These are phyloP conservation scores for Ogataea polymorpha DNA, from an alignment of 805 yeast genomes.

Conservation along the genomic window DNA sequence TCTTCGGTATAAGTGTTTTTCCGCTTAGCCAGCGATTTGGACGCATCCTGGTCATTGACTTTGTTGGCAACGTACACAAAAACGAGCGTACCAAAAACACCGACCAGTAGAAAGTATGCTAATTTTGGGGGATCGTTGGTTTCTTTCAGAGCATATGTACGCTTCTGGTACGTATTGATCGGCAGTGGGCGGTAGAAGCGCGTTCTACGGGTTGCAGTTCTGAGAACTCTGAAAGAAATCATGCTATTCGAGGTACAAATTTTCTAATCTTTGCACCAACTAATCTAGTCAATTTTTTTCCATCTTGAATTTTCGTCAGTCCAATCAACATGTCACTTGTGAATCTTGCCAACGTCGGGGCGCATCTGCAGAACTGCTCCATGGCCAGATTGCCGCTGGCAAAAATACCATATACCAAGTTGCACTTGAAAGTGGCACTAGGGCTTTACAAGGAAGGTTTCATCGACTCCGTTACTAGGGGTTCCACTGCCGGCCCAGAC, in stretches of 20 bases:
- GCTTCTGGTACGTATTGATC: background rate
- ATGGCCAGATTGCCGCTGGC: slow-evolving; percentile 72
- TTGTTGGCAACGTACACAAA: slow-evolving; percentile 32
- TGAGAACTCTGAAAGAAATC: slow-evolving; percentile 5
- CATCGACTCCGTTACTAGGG: slow-evolving; percentile 77
- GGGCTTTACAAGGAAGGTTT: slow-evolving; percentile 91
- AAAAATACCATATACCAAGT: slow-evolving; percentile 75
- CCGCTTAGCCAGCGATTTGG: slow-evolving; percentile 27
- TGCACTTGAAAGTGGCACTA: slow-evolving; percentile 79
- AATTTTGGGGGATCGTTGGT: slow-evolving; percentile 37
- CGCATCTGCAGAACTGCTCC: slow-evolving; percentile 86
- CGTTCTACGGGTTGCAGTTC: slow-evolving; percentile 1
- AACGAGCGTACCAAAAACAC: slow-evolving; percentile 43
- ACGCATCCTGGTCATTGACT: slow-evolving; percentile 32
- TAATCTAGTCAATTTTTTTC: background rate
- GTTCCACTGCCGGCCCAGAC: slow-evolving; percentile 85
- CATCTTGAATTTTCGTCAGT: background rate
- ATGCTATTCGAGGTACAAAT: background rate
- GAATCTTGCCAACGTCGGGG: slow-evolving; percentile 76
- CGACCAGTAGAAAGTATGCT: slow-evolving; percentile 40
- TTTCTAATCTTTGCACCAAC: slow-evolving; percentile 4
- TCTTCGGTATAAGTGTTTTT: slow-evolving; percentile 44
- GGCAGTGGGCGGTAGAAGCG: slow-evolving; percentile 3
- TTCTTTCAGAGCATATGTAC: slow-evolving; percentile 15
- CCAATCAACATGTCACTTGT: slow-evolving; percentile 71